Base-by-base conservation (phyloP, 1,284 basidiomycete genomes). In the Anthracocystis setariae region DNA sequence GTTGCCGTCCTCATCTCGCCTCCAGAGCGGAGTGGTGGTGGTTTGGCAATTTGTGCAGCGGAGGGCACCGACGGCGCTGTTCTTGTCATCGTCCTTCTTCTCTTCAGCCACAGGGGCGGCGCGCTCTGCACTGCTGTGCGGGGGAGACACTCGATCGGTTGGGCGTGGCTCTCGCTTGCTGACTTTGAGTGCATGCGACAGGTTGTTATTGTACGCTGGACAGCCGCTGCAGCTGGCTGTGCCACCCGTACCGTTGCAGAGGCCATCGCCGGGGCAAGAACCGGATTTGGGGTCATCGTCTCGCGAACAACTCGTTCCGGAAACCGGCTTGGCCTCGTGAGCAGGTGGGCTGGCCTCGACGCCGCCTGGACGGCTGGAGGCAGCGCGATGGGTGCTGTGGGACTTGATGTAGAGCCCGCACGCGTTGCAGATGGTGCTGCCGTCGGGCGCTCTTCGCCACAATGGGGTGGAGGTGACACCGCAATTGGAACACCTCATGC, bases 1-100 rank as follows among this genome's bases (percentile, higher is more conserved):
- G 86, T 92, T 92, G 56, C 92, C 92, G 81, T 93, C 92, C 76
- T 92, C 91, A 79, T 93, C 92, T 83, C 92, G 92, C 71, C 92
- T 86, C 91, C 92, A 93, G 35, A 93, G 87, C n/a, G 92, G 92
- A 4, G 92, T 93, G 21, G 91, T 91, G 3, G 90, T 92, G 20
- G 91, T 93, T 77, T 92, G 90, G 84, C 92, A 93, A 79, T 93
- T 93, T 84, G 90, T 91, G 85, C 92, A 93, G 33, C 69, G 73
- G 13, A 81, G 64, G 3, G 74, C 74, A n/a, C 75, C 77, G 37
- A 78, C 66, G 0, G 59, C 53, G 18, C 33, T 46, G 45, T 42
- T 53, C 35, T 64, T 61, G 46, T 64, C 66, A 24, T 61, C 65
- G 10, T 67, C 62, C 48, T 63, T 67, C 47, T 54, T 62, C 8